Conservation (phyloP, 2,329 filamentous ascomycete species). For the Paecilomyces formosus region DNA sequence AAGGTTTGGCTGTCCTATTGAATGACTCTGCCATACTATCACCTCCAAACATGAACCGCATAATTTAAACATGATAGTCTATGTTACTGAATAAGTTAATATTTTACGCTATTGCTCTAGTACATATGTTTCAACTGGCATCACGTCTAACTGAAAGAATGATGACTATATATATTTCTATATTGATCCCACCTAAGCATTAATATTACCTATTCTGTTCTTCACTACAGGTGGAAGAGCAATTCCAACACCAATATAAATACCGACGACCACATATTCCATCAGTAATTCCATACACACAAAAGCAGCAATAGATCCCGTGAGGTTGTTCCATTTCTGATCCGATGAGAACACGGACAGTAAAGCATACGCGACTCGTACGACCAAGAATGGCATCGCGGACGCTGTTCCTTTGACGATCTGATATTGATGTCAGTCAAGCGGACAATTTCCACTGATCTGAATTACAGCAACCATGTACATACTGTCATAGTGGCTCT, state of each 20-base stretch:
- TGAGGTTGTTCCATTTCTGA: slow-evolving; percentile 12
- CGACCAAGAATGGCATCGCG: slow-evolving; percentile 15
- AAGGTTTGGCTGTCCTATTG: too few species aligned
- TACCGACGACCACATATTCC: slow-evolving; percentile 11
- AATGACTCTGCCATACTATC: too few species aligned
- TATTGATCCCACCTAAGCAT: too few species aligned
- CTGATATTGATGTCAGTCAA: neutral
- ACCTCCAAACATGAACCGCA: too few species aligned
- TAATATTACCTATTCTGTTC: neutral
- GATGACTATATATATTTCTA: too few species aligned
- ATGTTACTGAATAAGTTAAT: too few species aligned
- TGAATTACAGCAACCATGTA: neutral
- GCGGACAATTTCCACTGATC: neutral
- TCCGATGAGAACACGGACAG: slow-evolving; percentile 12
- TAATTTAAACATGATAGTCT: too few species aligned
- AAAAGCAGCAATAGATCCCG: slow-evolving; percentile 13
- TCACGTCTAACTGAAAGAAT: too few species aligned
- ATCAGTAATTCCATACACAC: slow-evolving; percentile 14
- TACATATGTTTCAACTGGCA: too few species aligned
- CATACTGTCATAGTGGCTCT: slow-evolving; percentile 9
- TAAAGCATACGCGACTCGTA: slow-evolving; percentile 15
- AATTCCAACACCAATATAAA: slow-evolving; percentile 12
- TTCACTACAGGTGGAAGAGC: slow-evolving; percentile 1
- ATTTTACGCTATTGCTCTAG: too few species aligned
- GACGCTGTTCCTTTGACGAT: slow-evolving; percentile 8